Evolutionary conservation across 1,284 basidiomycete species (phyloP).

Genomic region (Puccinia polysora): DNA sequence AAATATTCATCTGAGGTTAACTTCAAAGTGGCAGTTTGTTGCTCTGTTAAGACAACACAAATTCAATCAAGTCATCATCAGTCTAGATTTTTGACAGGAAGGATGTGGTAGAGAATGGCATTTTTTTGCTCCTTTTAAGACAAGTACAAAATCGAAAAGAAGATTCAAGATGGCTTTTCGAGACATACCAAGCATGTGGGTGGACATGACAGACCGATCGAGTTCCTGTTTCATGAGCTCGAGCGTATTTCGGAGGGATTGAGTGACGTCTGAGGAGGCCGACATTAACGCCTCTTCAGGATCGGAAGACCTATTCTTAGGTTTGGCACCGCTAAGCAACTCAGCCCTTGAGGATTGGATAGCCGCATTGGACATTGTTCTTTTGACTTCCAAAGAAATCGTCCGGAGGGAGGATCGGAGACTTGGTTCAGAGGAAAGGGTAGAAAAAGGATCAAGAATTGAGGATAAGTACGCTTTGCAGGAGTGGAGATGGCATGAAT

Average conservation of each 20-base stretch:
- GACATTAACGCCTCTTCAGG: conserved; percentile 76
- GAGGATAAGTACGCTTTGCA: background rate
- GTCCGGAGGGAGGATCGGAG: conserved; percentile 21
- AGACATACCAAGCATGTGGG: conserved; percentile 72
- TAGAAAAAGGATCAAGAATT: background rate
- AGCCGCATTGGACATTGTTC: background rate
- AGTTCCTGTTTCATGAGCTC: conserved; percentile 82
- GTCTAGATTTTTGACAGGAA: background rate
- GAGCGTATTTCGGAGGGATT: conserved; percentile 74
- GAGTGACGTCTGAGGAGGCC: conserved; percentile 78
- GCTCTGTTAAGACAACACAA: conserved; percentile 58
- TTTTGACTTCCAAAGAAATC: conserved; percentile 35
- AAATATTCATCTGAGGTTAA: conserved; percentile 75
- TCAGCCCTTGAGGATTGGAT: conserved; percentile 3
- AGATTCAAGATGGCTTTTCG: background rate
- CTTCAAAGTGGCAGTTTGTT: conserved; percentile 69
- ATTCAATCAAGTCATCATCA: background rate
- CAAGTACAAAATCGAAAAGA: background rate
- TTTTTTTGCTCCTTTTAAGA: no score
- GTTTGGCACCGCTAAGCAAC: conserved; percentile 2
- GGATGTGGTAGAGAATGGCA: conserved; percentile 13
- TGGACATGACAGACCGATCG: conserved; percentile 75
- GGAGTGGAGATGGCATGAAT: background rate
- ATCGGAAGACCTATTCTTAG: conserved; percentile 16
- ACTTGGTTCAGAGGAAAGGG: background rate